Evolutionary conservation across 140 eudicot species (phyloP), one percentile per base, ranked within the genome.

Genomic region (Erigeron philadelphicus): DNA sequence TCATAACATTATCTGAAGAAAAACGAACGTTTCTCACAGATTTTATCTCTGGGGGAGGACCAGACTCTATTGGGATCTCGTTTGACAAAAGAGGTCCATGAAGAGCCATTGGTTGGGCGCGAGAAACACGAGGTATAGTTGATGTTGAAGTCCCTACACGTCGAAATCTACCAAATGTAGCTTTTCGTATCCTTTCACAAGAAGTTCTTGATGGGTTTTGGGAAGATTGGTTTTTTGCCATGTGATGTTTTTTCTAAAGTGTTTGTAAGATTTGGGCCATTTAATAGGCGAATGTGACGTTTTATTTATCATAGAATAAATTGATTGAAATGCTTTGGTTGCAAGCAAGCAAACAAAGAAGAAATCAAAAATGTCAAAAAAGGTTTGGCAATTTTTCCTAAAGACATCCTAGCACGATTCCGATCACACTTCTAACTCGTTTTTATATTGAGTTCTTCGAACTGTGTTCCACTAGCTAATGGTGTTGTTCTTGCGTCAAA

Each of bases 41-140:
- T 67, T 69, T 75, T 31, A 8, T 61, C 42, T 75, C 66, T 1
- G 31, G 17, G 1, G 74, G 71, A 13, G 76, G 74, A 13, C 59
- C 75, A 58, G 4, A 43, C 70, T 75, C 84, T 19, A 75, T 58
- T 7, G 78, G 84, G 76, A 80, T 80, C 66, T 80, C 81, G 58
- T 25, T 70, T 7, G 70, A 42, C 43, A 68, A 35, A 69, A 66
- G n/a, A 23, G 67, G 77, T 16, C 73, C 68, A 0, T 41, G 69
- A 71, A 35, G 54, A 64, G 73, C 77, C 55, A 35, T 64, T 11
- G 81, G 82, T 67, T 58, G 76, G 45, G 81, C 49, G 66, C 49
- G 58, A 50, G 78, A 48, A 65, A 75, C 71, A 59, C 8, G 80
- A 11, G 71, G 7, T 48, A 64, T 80, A 7, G 84, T 19, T 64